A percentile compares a stretch with the other conserved stretches of the same genome.
Evolutionary conservation across 352 stramenopile species (phyloP).

Genomic region (Phytophthora sansomeana): DNA sequence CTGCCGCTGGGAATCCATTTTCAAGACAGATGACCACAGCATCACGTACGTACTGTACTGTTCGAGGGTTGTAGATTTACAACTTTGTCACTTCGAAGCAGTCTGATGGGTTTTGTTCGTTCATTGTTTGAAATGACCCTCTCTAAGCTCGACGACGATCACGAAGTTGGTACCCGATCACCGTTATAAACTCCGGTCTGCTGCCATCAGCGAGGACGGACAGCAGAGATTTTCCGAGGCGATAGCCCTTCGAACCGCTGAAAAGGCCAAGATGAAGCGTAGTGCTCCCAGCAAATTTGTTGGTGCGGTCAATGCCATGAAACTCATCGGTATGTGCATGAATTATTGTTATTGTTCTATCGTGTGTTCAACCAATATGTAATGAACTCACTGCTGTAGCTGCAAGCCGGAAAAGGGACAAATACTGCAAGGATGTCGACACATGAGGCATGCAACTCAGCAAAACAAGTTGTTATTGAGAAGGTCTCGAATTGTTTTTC

Average conservation of each 20-base stretch:
- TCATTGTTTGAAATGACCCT: not conserved
- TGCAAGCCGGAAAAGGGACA: no score
- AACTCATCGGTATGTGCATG: constrained; percentile 20
- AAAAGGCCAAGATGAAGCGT: constrained; percentile 10
- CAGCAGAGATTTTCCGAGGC: constrained; percentile 26
- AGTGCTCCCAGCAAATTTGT: constrained; percentile 15
- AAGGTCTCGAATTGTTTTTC: no score
- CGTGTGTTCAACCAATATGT: no score
- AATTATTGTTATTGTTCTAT: no score
- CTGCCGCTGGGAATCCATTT: constrained; percentile 27
- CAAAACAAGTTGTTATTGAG: no score
- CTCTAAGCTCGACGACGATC: constrained; percentile 24
- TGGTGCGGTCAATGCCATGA: constrained; percentile 1
- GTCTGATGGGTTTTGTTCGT: not conserved
- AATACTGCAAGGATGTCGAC: no score
- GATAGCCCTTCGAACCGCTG: constrained; percentile 19
- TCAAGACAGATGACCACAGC: constrained; percentile 21
- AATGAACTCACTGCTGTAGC: no score
- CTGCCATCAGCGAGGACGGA: constrained; percentile 18
- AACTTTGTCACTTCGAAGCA: not conserved
- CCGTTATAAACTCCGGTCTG: constrained; percentile 33
- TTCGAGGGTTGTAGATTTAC: not conserved
- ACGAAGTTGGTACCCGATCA: constrained; percentile 25
- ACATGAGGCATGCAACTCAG: no score
- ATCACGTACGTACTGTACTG: constrained; percentile 34